Evolutionary conservation across 257 asterid genomes (phyloP).

Genomic region (Coffea canephora): DNA sequence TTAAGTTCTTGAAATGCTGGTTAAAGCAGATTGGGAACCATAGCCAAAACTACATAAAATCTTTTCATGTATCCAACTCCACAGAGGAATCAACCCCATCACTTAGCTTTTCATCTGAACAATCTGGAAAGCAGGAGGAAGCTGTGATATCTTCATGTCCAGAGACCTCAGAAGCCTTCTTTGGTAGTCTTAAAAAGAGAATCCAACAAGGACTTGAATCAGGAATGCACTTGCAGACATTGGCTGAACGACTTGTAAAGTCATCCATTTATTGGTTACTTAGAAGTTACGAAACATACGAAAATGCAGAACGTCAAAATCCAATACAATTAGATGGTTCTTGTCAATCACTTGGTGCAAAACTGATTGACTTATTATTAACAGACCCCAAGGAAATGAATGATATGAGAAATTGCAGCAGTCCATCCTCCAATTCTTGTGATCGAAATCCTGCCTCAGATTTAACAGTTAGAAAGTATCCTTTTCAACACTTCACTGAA

Average conservation of each 20-base stretch:
- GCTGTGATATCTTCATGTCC: constrained; percentile 29
- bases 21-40: constrained; percentile 59
- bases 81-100: constrained; percentile 29
- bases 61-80: constrained; percentile 32
- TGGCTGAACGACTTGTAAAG: constrained; percentile 70
- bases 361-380: constrained; percentile 45
- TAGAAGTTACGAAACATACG: constrained; percentile 30
- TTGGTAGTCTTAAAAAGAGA: constrained; percentile 45
- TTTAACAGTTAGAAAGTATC: constrained; percentile 76
- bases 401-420: constrained; percentile 36
- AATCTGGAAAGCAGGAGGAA: constrained; percentile 45
- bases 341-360: constrained; percentile 25
- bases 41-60: constrained; percentile 26
- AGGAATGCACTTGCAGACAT: constrained; percentile 70
- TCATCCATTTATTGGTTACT: constrained; percentile 52
- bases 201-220: constrained; percentile 68
- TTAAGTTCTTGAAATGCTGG: constrained; percentile 90
- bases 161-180: constrained; percentile 55
- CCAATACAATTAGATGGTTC: constrained; percentile 29
- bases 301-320: constrained; percentile 30
- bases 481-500: constrained; percentile 22
- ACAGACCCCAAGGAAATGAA: constrained; percentile 79
- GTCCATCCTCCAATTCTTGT: constrained; percentile 21
- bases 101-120: constrained; percentile 32
- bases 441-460: constrained; percentile 40